phyloP scores from a whole-genome alignment of 768 basidiomycete species.

The Tulasnella sp. region DNA sequence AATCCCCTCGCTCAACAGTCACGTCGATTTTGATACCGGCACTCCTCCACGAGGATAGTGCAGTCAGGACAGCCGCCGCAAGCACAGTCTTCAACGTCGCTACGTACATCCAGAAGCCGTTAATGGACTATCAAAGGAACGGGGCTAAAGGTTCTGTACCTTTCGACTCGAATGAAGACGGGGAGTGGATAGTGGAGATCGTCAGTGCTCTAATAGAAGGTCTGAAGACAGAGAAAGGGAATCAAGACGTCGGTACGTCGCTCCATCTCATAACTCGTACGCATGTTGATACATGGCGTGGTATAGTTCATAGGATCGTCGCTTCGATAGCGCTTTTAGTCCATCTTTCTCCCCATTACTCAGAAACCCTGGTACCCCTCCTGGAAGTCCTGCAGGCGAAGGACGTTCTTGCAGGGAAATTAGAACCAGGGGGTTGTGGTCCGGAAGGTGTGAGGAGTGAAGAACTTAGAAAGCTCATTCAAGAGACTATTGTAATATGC shows the following conservation, averaged over 20 bases:
- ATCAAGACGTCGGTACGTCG: slow-evolving; percentile 67
- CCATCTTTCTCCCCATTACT: slow-evolving; percentile 59
- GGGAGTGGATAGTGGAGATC: slow-evolving; percentile 60
- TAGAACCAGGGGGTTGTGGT: slow-evolving; percentile 35
- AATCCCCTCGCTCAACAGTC: slow-evolving; percentile 26
- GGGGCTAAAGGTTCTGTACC: background rate
- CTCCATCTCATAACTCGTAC: background rate
- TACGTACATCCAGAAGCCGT: slow-evolving; percentile 47
- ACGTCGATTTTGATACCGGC: slow-evolving; percentile 50
- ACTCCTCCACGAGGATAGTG: slow-evolving; percentile 47
- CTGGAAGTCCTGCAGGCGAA: slow-evolving; percentile 59
- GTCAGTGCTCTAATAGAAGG: slow-evolving; percentile 75
- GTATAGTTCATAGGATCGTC: slow-evolving; percentile 63
- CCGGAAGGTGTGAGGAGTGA: slow-evolving; percentile 45
- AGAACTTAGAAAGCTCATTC: slow-evolving; percentile 50
- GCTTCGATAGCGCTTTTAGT: slow-evolving; percentile 68
- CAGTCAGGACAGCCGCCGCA: slow-evolving; percentile 66
- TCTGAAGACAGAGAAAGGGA: slow-evolving; percentile 51
- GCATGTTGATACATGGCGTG: background rate
- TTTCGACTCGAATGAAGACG: slow-evolving; percentile 33
- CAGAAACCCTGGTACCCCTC: slow-evolving; percentile 40
- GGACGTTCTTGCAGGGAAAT: slow-evolving; percentile 44
- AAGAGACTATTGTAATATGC: slow-evolving; percentile 32
- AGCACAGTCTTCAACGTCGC: slow-evolving; percentile 70
- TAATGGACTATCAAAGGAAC: slow-evolving; percentile 32